Base-by-base conservation (phyloP, 352 stramenopile genomes). In the Globisporangium nunn region DNA sequence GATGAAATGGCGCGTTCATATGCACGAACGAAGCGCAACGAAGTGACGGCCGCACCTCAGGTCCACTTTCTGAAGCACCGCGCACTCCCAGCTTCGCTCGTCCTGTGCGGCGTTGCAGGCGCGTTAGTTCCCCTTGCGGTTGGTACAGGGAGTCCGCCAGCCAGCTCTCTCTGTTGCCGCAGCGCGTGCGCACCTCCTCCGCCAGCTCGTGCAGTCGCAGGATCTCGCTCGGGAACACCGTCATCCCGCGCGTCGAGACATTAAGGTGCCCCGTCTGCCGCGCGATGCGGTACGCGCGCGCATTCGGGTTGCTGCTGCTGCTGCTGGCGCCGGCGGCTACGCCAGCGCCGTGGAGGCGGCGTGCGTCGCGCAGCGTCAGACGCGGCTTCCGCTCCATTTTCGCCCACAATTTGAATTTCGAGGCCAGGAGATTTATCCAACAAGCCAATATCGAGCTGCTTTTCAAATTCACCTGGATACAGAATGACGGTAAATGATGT, bases 11-110 rank as follows among this genome's bases (percentile, higher is more conserved):
- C 31, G 31, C 31, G 31, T 37, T 37, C 3, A 8, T 37, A 37
- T 37, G 31, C 2, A 8, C 31, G 31, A 37, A 37, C 8, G 31
- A 31, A 29, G 40, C n/a, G 2, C 29, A 40, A 1, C 33, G 14
- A n/a, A 10, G 8, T 23, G 17, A 44, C 54, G 48, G 37, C 28
- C 48, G 15, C 50, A 88, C 76, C 81, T 92, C 31, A 92, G 59
- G 55, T 92, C 82, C 37, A 86, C 58, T 61, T 92, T 92, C 39
- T 71, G 66, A 12, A 92, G 72, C 47, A 77, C 60, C 18, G 66
- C 66, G 57, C 79, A 87, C 58, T 92, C 82, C 82, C 79, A 92
- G 50, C 70, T 85, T 31, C 72, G 72, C 56, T 92, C 82, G 57
- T 86, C 78, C 70, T 79, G 46, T 10, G 15, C 3, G 12, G 29